Percentiles rank a stretch among this genome's conserved stretches.
Conservation (phyloP, 2,329 filamentous ascomycete species). For the Aschersonia sp. region DNA sequence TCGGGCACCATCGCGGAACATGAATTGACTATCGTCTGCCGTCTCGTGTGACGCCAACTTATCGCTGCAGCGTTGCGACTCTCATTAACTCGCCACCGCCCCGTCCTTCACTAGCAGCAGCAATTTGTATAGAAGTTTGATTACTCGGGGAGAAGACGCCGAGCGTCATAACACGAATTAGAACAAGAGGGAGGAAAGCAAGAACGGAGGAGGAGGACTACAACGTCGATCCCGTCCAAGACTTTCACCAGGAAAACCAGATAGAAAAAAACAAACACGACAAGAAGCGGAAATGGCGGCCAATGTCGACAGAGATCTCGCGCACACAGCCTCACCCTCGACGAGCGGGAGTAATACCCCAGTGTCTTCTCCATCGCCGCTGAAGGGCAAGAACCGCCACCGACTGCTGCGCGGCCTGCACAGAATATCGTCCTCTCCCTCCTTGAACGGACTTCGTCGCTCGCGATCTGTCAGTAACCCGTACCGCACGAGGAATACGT, state of each 20-base stretch:
- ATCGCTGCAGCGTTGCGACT: no score
- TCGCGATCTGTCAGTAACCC: constrained; percentile 54
- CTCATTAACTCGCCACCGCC: no score
- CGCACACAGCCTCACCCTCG: neutral
- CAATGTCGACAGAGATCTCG: neutral
- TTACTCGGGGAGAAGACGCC: no score
- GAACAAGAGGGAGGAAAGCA: neutral
- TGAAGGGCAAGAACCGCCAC: constrained; percentile 52
- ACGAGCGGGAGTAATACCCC: neutral
- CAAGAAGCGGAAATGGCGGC: neutral
- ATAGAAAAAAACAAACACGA: neutral
- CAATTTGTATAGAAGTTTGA: no score
- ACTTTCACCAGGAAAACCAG: neutral
- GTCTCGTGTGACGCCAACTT: no score
- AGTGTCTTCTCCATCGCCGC: neutral
- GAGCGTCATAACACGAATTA: neutral
- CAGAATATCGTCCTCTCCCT: constrained; percentile 69
- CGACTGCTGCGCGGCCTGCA: constrained; percentile 61
- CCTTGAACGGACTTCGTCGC: constrained; percentile 48
- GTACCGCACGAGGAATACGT: constrained; percentile 38
- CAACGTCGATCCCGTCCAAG: neutral
- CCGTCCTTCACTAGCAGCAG: no score
- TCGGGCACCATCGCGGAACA: no score
- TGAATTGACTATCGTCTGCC: no score
- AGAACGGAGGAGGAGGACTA: neutral